Evolutionary conservation across 257 asterid species (phyloP).

Genomic region (Solanum bulbocastanum): DNA sequence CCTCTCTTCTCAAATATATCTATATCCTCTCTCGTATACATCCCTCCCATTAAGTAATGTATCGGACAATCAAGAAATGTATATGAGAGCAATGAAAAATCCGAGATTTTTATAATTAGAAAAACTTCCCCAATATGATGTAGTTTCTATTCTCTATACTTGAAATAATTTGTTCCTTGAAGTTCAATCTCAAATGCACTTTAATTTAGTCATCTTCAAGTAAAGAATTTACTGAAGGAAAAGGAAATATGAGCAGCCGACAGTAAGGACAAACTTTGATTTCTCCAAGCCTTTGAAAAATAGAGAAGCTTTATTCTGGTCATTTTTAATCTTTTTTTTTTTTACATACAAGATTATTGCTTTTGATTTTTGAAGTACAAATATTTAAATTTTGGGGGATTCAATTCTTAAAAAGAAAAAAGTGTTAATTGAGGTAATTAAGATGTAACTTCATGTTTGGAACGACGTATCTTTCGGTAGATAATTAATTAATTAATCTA

Average conservation of each 20-base stretch:
- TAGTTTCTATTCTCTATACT: background rate
- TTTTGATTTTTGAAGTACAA: background rate
- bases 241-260: background rate
- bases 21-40: background rate
- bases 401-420: background rate
- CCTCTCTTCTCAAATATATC: background rate
- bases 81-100: no score
- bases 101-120: no score
- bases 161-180: background rate
- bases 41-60: no score
- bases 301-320: background rate
- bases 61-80: background rate
- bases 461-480: conserved; percentile 1
- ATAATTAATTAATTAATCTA: background rate
- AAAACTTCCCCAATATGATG: no score
- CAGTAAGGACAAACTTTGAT: background rate
- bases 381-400: background rate
- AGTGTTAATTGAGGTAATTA: background rate
- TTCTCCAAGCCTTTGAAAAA: background rate
- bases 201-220: background rate
- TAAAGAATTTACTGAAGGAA: background rate
- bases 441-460: conserved; percentile 2
- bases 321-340: background rate
- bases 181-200: background rate
- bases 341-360: background rate